Base-by-base conservation (phyloP, 441 rosid species). In the Pelargonium myrrhifolium region DNA sequence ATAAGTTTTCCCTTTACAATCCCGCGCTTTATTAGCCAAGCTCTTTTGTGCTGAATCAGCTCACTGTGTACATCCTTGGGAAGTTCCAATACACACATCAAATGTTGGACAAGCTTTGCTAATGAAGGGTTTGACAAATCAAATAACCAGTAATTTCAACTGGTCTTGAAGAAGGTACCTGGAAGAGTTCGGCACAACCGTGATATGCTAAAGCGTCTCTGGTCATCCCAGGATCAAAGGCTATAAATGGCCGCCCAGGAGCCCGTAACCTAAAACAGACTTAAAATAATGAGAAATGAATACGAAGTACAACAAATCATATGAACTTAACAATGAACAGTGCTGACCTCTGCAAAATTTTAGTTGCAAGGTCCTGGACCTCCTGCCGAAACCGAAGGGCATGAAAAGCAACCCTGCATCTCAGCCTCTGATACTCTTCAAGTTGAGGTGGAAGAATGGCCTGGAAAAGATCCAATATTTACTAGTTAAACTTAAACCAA, bases 131-230 rank as follows among this genome's bases (percentile, higher is more conserved):
- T 22, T 15, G n/a, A 70, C 20, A 31, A 73, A 68, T 71, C 35
- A 65, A 69, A 78, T 72, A 8, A 74, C n/a, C 71, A 71, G 68
- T 64, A 28, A 70, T 43, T 61, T 31, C 68, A 62, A 40, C 62
- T 24, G 74, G 53, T 72, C 76, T 76, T 59, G 66, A 71, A 77
- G 71, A 40, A 74, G 74, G 81, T 88, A 94, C 99, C 98, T 94
- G 99, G 91, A 94, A 94, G 60, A 94, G 89, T 81, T 94, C 99
- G 62, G 98, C 92, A 79, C 97, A 94, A 67, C 99, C 97, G 76
- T 91, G 79, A 76, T 85, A 92, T n/a, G 99, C 99, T 70, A 94
- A 84, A 68, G 96, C 94, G 78, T 94, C 99, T 80, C 97, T 84
- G 17, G 94, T 89, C 99, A 94, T 84, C 61, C 94, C 99, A 62